Evolutionary conservation across 2,329 filamentous ascomycete species (phyloP).

Genomic region (Aspergillus fijiensis): DNA sequence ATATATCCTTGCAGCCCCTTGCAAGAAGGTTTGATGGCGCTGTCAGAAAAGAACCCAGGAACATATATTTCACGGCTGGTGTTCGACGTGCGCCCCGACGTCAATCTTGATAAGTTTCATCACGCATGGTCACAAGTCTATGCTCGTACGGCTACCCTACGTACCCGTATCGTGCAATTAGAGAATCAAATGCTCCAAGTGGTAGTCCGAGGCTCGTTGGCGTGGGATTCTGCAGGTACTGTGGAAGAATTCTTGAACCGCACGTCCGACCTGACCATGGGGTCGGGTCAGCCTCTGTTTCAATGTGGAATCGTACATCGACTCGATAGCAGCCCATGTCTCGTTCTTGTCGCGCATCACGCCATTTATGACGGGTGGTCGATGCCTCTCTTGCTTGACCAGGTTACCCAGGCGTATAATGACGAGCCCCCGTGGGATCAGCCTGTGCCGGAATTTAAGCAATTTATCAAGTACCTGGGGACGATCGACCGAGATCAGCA

Average conservation of each 20-base stretch:
- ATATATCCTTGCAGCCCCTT: slow-evolving; percentile 12
- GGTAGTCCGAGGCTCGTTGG: too few species aligned
- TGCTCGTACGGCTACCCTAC: neutral
- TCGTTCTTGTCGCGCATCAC: slow-evolving; percentile 33
- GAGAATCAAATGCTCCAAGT: too few species aligned
- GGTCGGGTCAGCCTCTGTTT: neutral
- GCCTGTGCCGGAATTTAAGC: slow-evolving; percentile 44
- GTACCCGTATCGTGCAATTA: too few species aligned
- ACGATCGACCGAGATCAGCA: neutral
- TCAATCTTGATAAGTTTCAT: neutral
- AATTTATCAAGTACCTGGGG: slow-evolving; percentile 45
- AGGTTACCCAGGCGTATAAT: slow-evolving; percentile 22
- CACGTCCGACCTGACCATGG: neutral
- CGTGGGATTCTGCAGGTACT: too few species aligned
- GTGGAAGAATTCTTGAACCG: too few species aligned
- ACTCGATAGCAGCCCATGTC: neutral
- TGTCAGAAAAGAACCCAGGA: neutral
- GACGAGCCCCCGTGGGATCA: slow-evolving; percentile 42
- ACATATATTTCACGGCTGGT: neutral
- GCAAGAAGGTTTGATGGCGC: slow-evolving; percentile 9
- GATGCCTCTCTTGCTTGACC: slow-evolving; percentile 24
- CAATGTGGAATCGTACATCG: neutral
- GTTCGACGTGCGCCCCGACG: neutral
- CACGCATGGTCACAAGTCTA: slow-evolving; percentile 1
- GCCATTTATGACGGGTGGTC: slow-evolving; percentile 49